Percentiles rank a stretch among this genome's conserved stretches.
Conservation (phyloP, 176 grass and related monocot genomes). For the Pontederia crassipes region DNA sequence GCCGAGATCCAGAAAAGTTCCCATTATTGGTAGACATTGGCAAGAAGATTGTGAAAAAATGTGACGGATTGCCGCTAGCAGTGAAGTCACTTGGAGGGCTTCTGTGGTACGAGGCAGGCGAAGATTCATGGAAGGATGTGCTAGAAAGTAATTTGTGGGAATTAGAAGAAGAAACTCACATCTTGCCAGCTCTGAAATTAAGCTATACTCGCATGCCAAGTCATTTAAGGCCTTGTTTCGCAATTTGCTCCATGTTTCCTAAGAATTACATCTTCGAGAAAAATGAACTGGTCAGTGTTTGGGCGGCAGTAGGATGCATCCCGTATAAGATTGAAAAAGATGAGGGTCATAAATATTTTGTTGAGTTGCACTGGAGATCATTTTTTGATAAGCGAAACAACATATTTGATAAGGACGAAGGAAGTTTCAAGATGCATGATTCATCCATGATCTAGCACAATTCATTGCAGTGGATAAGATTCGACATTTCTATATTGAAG, state of each 20-base stretch:
- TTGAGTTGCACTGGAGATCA: neutral
- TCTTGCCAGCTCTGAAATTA: conserved; percentile 1
- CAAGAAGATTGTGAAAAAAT: conserved; percentile 11
- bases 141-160: conserved; percentile 2
- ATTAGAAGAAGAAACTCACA: neutral
- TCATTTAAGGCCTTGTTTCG: conserved; percentile 22
- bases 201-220: neutral
- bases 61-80: neutral
- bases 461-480: neutral
- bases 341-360: neutral
- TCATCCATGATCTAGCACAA: neutral
- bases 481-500: neutral
- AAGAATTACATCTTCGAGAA: conserved; percentile 16
- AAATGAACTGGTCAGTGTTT: conserved; percentile 14
- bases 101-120: neutral
- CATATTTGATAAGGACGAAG: no score
- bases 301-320: conserved; percentile 23
- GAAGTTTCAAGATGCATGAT: neutral
- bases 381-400: neutral
- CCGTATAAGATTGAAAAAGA: conserved; percentile 3
- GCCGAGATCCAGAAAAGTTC: neutral
- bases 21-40: conserved; percentile 4
- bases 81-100: neutral
- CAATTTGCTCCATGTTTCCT: conserved; percentile 19
- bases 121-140: neutral